phyloP scores from a whole-genome alignment of 2,329 filamentous ascomycete species.

The Fusarium beomiforme region DNA sequence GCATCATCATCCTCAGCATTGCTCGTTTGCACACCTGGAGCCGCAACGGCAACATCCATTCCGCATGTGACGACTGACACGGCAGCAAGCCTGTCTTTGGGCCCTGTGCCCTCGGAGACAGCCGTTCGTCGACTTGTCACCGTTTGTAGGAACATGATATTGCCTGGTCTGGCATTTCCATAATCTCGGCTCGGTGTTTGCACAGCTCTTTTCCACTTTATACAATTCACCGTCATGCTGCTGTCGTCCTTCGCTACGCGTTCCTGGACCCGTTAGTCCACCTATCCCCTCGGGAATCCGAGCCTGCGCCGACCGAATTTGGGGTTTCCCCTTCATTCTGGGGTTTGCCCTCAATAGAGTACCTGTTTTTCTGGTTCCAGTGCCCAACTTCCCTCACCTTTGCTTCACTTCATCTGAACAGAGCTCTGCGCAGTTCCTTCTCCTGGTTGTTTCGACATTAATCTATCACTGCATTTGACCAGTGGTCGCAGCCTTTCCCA shows the following conservation, averaged over 20 bases:
- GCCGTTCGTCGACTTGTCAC: neutral
- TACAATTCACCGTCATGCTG: neutral
- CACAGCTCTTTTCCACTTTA: slow-evolving; percentile 3
- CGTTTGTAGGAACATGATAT: neutral
- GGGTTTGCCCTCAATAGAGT: slow-evolving; percentile 4
- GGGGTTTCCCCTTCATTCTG: neutral
- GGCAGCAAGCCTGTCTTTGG: neutral
- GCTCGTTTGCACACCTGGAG: neutral
- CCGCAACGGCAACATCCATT: neutral
- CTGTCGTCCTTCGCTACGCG: neutral
- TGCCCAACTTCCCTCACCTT: neutral
- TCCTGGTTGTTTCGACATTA: neutral
- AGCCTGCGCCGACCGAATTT: slow-evolving; percentile 26
- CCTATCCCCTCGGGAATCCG: slow-evolving; percentile 32
- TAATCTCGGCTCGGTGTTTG: neutral
- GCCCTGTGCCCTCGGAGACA: neutral
- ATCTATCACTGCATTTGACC: neutral
- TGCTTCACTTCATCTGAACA: neutral
- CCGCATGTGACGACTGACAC: neutral
- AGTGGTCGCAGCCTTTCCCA: neutral
- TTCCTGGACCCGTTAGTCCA: slow-evolving; percentile 8
- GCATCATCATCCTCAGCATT: neutral
- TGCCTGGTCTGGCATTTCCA: neutral
- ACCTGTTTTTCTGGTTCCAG: neutral
- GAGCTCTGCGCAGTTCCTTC: neutral